phyloP scores from a whole-genome alignment of 2,329 filamentous ascomycete genomes.

The Dryadomyces quercus-mongolicae region DNA sequence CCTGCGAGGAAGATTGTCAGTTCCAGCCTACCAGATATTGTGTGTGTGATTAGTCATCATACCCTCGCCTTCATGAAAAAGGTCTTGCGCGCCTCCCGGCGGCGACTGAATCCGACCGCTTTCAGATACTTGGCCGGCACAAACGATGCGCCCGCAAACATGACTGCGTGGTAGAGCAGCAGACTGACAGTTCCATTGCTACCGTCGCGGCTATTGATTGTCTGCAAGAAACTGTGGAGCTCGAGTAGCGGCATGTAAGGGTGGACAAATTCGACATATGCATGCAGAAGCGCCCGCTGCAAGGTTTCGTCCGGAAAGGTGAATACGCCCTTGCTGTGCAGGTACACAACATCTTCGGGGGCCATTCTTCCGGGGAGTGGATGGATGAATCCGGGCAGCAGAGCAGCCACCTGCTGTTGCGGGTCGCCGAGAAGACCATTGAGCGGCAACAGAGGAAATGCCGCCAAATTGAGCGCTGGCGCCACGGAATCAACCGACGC shows the following conservation, averaged over 20 bases:
- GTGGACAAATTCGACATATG: constrained; percentile 82
- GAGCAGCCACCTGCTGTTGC: constrained; percentile 20
- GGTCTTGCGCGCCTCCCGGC: constrained; percentile 73
- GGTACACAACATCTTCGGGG: constrained; percentile 70
- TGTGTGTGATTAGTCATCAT: constrained; percentile 24
- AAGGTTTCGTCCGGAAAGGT: constrained; percentile 58
- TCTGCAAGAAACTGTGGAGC: constrained; percentile 44
- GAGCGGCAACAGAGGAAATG: constrained; percentile 11
- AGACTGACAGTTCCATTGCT: constrained; percentile 64
- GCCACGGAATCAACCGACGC: not conserved
- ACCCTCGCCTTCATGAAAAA: constrained; percentile 85
- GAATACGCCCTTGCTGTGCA: constrained; percentile 74
- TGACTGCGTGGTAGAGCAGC: constrained; percentile 83
- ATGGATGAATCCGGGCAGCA: constrained; percentile 60
- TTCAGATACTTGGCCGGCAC: constrained; percentile 68
- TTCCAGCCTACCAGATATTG: not conserved
- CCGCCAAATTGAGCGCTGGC: constrained; percentile 3
- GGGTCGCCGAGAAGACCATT: constrained; percentile 16
- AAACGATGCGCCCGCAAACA: constrained; percentile 87
- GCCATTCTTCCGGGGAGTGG: constrained; percentile 67
- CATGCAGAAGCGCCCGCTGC: constrained; percentile 69
- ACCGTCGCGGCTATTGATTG: constrained; percentile 56
- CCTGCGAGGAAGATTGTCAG: constrained; percentile 27
- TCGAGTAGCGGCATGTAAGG: constrained; percentile 88
- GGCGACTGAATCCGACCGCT: constrained; percentile 62